Base-by-base conservation (phyloP, 2,329 filamentous ascomycete species). In the Exophiala lecanii-corni region DNA sequence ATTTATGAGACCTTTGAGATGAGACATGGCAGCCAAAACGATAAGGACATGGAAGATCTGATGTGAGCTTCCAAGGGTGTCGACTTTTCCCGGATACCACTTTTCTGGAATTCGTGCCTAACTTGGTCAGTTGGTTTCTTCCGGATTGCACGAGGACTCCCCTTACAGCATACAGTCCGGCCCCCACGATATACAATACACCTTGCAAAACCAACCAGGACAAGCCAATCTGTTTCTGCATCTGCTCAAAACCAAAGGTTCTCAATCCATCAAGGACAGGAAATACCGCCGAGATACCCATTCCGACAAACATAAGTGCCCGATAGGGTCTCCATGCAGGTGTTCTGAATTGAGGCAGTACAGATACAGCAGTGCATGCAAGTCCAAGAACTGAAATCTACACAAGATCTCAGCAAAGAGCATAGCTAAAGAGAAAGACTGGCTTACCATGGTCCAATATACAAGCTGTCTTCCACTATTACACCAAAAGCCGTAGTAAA, bases 21-120 rank as follows among this genome's bases (percentile, higher is more conserved):
- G 92, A 17, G 84, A 78, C 1, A 78, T 75, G 0, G 88, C 91
- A 0, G 92, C 92, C 48, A 89, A 64, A 12, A 97, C 72, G 19
- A 98, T 89, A 51, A 92, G 75, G 28, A 94, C 71, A 68, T 98
- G 92, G 64, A 98, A 98, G 52, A 98, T 84, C 68, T 98, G 92
- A 65, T 98, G 92, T 15, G 88, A 95, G 61, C 82, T 89, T 26
- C 92, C 91, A 78, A 86, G 86, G 39, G 96, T 86, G 65, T 98
- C 92, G 59, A 91, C 96, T 5, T 64, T 71, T 1, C 88, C 86
- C 0, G 91, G 92, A 33, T 70, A 76, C 58, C 75, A 79, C 47
- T 87, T 75, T 68, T 98, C 92, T 0, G 92, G 92, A 65, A 91
- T 81, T 26, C 92, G 82, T 40, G 78, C 73, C 81, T 85, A 43